Evolutionary conservation across 73 alveolate species (phyloP).

Genomic region (Urostyla sp.): DNA sequence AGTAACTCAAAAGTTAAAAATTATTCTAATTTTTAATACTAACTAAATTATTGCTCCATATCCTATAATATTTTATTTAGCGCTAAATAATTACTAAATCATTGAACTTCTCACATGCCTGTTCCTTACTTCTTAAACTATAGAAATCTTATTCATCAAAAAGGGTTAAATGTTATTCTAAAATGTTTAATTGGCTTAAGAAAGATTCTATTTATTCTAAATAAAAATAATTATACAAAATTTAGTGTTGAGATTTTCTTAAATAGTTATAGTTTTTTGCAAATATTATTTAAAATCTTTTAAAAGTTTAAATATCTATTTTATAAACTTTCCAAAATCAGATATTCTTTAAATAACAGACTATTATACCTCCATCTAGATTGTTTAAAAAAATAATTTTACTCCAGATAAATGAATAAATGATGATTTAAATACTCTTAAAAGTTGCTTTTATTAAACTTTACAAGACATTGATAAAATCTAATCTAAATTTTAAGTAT

Average conservation of each 20-base stretch:
- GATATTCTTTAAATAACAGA: slow-evolving; percentile 10
- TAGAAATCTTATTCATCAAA: slow-evolving; percentile 1
- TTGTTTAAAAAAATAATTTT: neutral
- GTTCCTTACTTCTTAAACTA: slow-evolving; percentile 1
- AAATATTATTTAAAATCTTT: neutral
- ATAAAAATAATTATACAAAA: neutral
- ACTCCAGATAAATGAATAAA: slow-evolving; percentile 44
- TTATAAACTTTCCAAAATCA: slow-evolving; percentile 11
- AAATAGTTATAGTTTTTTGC: neutral
- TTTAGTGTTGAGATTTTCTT: neutral
- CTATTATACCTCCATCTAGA: slow-evolving; percentile 12
- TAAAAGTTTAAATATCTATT: neutral
- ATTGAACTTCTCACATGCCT: slow-evolving; percentile 33
- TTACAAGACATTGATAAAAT: neutral
- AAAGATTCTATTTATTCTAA: neutral
- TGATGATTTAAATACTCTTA: neutral
- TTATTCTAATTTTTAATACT: neutral
- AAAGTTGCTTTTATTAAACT: slow-evolving; percentile 6
- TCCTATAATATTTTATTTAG: neutral
- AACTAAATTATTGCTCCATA: neutral
- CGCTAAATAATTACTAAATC: slow-evolving; percentile 4
- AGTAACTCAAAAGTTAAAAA: neutral
- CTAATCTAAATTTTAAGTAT: neutral
- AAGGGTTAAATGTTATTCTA: slow-evolving; percentile 3
- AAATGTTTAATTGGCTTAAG: neutral